A percentile compares a stretch with the other conserved stretches of the same genome.
These are phyloP conservation scores for Cocos nucifera DNA, from an alignment of 176 grass and related monocot genomes.

Conservation along the genomic window DNA sequence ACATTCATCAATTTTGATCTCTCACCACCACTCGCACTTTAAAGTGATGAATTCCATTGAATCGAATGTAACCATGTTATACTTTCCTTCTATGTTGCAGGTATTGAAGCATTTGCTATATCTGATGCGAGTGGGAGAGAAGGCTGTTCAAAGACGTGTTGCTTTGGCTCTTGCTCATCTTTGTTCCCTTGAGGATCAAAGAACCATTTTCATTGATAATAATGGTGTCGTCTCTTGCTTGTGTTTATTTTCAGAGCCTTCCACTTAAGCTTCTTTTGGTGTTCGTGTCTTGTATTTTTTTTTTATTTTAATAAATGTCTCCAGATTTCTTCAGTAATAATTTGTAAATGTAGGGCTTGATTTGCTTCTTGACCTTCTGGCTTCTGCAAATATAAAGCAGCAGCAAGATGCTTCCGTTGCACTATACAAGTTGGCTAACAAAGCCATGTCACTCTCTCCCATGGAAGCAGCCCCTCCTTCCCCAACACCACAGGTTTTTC, in stretches of 20 bases:
- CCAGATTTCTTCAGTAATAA: neutral
- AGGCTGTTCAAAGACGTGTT: constrained; percentile 83
- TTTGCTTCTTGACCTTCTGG: constrained; percentile 86
- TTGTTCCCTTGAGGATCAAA: constrained; percentile 84
- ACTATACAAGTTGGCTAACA: constrained; percentile 91
- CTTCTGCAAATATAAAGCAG: constrained; percentile 64
- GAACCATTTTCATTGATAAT: constrained; percentile 93
- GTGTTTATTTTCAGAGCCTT: no score
- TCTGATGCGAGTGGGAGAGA: constrained; percentile 86
- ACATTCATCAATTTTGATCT: no score
- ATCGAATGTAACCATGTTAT: no score
- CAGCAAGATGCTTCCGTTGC: constrained; percentile 92
- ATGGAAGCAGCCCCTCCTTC: constrained; percentile 93
- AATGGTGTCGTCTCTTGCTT: constrained; percentile 36
- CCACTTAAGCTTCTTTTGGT: no score
- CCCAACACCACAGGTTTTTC: constrained; percentile 83
- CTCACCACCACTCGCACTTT: no score
- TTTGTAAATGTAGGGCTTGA: constrained; percentile 55
- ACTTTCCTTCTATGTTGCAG: constrained; percentile 25
- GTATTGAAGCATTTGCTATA: constrained; percentile 92
- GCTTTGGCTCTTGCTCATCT: constrained; percentile 95
- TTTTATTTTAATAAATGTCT: constrained; percentile 15
- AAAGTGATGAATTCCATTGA: no score
- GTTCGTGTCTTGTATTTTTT: constrained; percentile 4
- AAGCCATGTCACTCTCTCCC: constrained; percentile 79